Conservation (phyloP, 768 basidiomycete genomes). For the Leccinum obscurum region DNA sequence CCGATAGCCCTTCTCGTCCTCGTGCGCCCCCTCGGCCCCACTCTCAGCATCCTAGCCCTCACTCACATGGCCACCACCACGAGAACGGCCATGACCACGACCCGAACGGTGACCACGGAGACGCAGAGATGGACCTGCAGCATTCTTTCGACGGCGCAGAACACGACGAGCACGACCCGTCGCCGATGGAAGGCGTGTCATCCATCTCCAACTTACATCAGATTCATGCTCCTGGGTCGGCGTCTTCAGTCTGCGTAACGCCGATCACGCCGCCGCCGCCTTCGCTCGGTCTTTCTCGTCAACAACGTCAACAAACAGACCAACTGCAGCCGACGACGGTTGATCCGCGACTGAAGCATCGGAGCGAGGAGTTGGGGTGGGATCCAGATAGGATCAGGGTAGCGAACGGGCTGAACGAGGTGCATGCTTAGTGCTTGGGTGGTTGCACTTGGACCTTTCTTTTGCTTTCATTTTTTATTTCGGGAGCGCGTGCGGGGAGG, state of each 20-base stretch:
- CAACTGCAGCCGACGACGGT: slow-evolving; percentile 13
- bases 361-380: slow-evolving; percentile 17
- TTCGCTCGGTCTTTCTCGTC: slow-evolving; percentile 3
- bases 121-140: slow-evolving; percentile 25
- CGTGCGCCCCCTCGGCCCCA: neutral
- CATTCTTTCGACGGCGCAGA: slow-evolving; percentile 30
- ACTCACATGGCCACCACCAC: neutral
- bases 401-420: too few species aligned
- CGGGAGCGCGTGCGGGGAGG: neutral
- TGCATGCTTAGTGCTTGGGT: too few species aligned
- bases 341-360: slow-evolving; percentile 34
- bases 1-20: neutral
- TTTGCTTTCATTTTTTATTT: neutral
- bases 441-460: too few species aligned
- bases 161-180: slow-evolving; percentile 32
- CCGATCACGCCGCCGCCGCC: slow-evolving; percentile 35
- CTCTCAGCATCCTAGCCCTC: too few species aligned
- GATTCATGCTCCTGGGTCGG: slow-evolving; percentile 19
- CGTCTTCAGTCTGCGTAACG: slow-evolving; percentile 30
- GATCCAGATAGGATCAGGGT: too few species aligned
- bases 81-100: slow-evolving; percentile 3
- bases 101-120: neutral
- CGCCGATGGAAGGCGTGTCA: slow-evolving; percentile 35
- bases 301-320: slow-evolving; percentile 1
- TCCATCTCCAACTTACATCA: slow-evolving; percentile 7